Conservation (phyloP, 2,329 filamentous ascomycete species). For the Botryotinia globosa region DNA sequence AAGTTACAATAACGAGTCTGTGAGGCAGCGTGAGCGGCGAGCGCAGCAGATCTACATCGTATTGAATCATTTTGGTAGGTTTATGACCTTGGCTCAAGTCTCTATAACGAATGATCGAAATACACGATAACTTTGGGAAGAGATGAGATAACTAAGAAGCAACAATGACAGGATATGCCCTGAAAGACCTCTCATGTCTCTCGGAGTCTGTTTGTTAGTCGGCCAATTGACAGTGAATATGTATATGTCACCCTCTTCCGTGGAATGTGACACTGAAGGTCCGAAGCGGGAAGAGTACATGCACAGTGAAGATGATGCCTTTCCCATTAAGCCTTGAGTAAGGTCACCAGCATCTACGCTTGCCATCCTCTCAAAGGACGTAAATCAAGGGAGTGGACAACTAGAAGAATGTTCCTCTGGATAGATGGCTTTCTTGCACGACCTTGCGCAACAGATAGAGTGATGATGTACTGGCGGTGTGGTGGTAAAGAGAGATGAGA, state of each 20-base stretch:
- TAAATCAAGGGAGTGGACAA: not conserved
- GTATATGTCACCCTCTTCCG: slow-evolving; percentile 1
- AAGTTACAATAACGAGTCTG: slow-evolving; percentile 4
- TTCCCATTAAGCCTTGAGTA: slow-evolving; percentile 1
- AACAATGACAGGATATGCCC: slow-evolving; percentile 13
- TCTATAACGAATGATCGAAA: slow-evolving; percentile 17
- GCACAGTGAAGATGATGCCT: slow-evolving; percentile 10
- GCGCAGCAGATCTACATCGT: slow-evolving; percentile 8
- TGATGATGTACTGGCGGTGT: slow-evolving; percentile 1
- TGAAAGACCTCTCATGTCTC: slow-evolving; percentile 7
- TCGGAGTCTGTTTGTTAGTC: not conserved
- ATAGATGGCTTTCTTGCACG: slow-evolving; percentile 4
- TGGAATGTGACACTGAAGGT: slow-evolving; percentile 10
- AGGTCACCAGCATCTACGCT: slow-evolving; percentile 10
- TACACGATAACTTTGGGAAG: slow-evolving; percentile 14
- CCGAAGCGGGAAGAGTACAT: slow-evolving; percentile 1
- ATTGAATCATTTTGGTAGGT: slow-evolving; percentile 15
- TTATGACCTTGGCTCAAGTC: slow-evolving; percentile 14
- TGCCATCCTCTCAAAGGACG: slow-evolving; percentile 11
- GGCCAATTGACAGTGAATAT: slow-evolving; percentile 14
- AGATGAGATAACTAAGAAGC: slow-evolving; percentile 8
- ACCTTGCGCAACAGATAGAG: slow-evolving; percentile 14
- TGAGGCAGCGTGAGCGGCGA: not conserved
- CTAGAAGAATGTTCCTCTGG: not conserved
- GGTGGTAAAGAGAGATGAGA: slow-evolving; percentile 6